These are phyloP conservation scores for Magnaporthiopsis rhizophila DNA, from an alignment of 2,329 filamentous ascomycete genomes.

Conservation along the genomic window DNA sequence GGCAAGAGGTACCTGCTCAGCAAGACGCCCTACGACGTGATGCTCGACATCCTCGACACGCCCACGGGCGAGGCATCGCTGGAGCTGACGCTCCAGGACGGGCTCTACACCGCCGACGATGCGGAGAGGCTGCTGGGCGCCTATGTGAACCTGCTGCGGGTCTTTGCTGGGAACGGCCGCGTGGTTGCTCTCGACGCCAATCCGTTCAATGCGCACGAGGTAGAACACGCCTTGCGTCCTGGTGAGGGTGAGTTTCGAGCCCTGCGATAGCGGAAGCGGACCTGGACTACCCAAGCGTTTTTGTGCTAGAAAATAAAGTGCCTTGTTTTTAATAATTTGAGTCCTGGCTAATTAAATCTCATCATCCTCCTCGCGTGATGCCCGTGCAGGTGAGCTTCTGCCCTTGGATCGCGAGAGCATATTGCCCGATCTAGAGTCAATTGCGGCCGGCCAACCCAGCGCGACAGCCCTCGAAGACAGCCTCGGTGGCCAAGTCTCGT, in stretches of 20 bases:
- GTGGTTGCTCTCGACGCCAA: background rate
- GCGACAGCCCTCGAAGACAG: no score
- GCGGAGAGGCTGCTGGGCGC: background rate
- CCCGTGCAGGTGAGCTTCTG: no score
- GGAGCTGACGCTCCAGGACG: background rate
- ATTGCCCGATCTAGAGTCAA: no score
- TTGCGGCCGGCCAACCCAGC: no score
- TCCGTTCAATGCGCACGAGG: background rate
- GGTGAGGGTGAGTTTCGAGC: background rate
- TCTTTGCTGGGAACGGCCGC: background rate
- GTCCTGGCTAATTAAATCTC: no score
- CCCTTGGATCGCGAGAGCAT: no score
- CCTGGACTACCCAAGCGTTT: no score
- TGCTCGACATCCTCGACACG: conserved; percentile 5
- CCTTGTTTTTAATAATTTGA: no score
- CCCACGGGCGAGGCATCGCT: background rate
- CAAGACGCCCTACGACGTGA: conserved; percentile 4
- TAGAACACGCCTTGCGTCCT: background rate
- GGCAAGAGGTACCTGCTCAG: background rate
- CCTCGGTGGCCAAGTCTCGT: background rate
- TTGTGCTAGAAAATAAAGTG: no score
- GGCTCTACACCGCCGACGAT: background rate
- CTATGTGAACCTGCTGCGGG: background rate
- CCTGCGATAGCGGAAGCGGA: background rate
- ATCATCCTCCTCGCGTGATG: no score